Evolutionary conservation across 164 flowering plant species (phyloP).

Genomic region (Vitis rupestris): DNA sequence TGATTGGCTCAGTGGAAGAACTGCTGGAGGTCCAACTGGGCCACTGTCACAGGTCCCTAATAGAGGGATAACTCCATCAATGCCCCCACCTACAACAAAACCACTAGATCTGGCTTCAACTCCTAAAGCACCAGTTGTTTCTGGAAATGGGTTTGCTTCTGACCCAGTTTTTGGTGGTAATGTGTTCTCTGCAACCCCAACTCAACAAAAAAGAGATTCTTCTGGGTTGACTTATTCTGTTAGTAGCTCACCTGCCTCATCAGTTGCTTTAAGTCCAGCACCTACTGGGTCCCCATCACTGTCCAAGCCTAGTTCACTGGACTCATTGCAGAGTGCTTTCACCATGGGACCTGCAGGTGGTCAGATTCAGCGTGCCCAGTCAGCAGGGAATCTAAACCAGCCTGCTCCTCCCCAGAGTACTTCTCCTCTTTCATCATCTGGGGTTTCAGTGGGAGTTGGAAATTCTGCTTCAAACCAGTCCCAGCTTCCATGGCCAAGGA

Average conservation of each 20-base stretch:
- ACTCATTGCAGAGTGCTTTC: conserved; percentile 54
- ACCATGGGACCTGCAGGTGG: conserved; percentile 36
- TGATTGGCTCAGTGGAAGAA: conserved; percentile 54
- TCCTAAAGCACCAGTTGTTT: conserved; percentile 33
- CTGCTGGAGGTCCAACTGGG: conserved; percentile 31
- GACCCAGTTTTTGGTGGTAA: conserved; percentile 65
- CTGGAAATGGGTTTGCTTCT: conserved; percentile 73
- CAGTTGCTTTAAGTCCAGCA: conserved; percentile 39
- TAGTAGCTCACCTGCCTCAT: conserved; percentile 35
- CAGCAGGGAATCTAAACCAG: conserved; percentile 39
- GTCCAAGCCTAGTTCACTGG: conserved; percentile 49
- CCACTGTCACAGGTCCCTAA: conserved; percentile 29
- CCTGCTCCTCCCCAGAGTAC: conserved; percentile 38
- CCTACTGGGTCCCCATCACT: conserved; percentile 48
- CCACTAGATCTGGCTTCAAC: conserved; percentile 30
- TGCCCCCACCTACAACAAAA: conserved; percentile 35
- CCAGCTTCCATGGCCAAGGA: conserved; percentile 85
- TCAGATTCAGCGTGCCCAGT: conserved; percentile 43
- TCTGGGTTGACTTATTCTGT: conserved; percentile 32
- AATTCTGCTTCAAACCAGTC: conserved; percentile 47
- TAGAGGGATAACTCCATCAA: conserved; percentile 37
- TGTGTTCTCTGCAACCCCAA: conserved; percentile 52
- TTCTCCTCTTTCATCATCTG: conserved; percentile 35
- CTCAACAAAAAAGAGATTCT: conserved; percentile 43
- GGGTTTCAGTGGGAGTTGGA: conserved; percentile 41